These are phyloP conservation scores for Pyrenula aspistea DNA, from an alignment of 495 filamentous ascomycete species.

Conservation along the genomic window DNA sequence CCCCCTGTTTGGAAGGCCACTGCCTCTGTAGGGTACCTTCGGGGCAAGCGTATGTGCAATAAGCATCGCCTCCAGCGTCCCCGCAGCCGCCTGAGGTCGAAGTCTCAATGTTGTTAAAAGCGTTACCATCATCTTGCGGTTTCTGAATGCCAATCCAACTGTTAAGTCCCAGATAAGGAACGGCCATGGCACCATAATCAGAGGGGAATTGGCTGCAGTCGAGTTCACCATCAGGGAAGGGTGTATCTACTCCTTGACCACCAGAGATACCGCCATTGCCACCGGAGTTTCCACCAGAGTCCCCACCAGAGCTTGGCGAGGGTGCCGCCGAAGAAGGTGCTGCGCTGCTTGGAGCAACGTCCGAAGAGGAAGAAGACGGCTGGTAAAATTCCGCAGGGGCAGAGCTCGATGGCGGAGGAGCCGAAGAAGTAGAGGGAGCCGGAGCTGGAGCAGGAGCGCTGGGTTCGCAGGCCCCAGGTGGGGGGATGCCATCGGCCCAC, in stretches of 20 bases:
- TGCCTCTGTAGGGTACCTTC: constrained; percentile 85
- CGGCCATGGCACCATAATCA: constrained; percentile 64
- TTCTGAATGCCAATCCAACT: constrained; percentile 80
- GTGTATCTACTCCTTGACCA: constrained; percentile 44
- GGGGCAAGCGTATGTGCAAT: constrained; percentile 93
- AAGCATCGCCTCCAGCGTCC: constrained; percentile 30
- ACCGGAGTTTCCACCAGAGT: not conserved
- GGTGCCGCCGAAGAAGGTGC: not conserved
- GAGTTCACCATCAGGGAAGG: constrained; percentile 69
- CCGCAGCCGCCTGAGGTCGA: constrained; percentile 45
- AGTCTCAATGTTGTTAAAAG: constrained; percentile 50
- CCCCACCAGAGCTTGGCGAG: not conserved
- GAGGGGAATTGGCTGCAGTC: constrained; percentile 67
- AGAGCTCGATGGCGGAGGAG: constrained; percentile 11
- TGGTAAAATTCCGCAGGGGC: constrained; percentile 19
- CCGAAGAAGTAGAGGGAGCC: constrained; percentile 11
- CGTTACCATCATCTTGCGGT: constrained; percentile 20
- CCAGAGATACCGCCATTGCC: constrained; percentile 2
- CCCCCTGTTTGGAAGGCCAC: constrained; percentile 74
- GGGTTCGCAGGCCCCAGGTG: constrained; percentile 19
- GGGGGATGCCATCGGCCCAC: constrained; percentile 23
- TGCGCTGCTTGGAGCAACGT: not conserved
- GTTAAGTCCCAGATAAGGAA: constrained; percentile 53
- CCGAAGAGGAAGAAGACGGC: not conserved
- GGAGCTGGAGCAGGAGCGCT: constrained; percentile 7